These are phyloP conservation scores for Mortierella sp. DNA, from an alignment of 371 early-diverging fungal species.

Conservation along the genomic window DNA sequence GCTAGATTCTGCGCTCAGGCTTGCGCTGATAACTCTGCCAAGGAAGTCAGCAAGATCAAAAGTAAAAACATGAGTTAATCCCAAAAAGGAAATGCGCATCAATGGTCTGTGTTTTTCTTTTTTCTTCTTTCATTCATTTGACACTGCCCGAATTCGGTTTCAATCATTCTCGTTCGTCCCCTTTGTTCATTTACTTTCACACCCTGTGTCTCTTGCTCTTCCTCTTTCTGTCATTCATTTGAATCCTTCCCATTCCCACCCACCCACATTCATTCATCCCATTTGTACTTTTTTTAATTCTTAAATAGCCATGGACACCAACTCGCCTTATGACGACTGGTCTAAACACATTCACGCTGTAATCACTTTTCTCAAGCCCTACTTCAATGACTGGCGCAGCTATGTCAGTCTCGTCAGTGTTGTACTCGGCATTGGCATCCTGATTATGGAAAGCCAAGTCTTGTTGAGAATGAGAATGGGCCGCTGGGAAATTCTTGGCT, in stretches of 20 bases:
- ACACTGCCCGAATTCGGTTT: background rate
- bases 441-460: slow-evolving; percentile 52
- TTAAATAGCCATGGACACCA: slow-evolving; percentile 27
- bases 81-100: no score
- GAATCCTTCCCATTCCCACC: background rate
- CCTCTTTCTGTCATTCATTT: no score
- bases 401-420: slow-evolving; percentile 41
- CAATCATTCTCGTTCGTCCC: background rate
- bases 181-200: background rate
- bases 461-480: slow-evolving; percentile 52
- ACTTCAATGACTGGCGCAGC: slow-evolving; percentile 53
- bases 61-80: no score
- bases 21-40: slow-evolving; percentile 26
- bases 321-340: slow-evolving; percentile 44
- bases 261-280: background rate
- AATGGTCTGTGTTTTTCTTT: no score
- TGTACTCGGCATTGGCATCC: slow-evolving; percentile 44
- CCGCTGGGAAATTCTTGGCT: slow-evolving; percentile 44
- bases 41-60: slow-evolving; percentile 40
- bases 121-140: background rate
- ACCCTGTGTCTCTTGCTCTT: no score
- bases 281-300: background rate
- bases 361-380: slow-evolving; percentile 53
- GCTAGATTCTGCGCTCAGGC: slow-evolving; percentile 30
- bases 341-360: slow-evolving; percentile 44